phyloP scores from a whole-genome alignment of 164 flowering plant genomes.

The Kalanchoe fedtschenkoi region DNA sequence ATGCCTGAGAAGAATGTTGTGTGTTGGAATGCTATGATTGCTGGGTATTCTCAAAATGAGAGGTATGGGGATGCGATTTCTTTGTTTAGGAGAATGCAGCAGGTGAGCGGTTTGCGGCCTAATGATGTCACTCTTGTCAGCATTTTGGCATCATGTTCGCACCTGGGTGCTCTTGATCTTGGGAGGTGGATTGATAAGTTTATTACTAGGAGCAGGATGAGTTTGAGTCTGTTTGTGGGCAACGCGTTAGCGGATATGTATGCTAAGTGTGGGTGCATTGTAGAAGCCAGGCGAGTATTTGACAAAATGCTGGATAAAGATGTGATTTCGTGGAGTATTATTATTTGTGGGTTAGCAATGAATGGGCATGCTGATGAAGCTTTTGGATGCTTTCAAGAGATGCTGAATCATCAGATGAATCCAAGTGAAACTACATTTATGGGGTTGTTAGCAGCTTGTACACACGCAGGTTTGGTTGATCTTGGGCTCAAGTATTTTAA shows the following conservation, averaged over 20 bases:
- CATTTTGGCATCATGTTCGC: conserved; percentile 34
- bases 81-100: conserved; percentile 26
- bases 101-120: conserved; percentile 16
- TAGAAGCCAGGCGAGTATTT: conserved; percentile 17
- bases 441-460: conserved; percentile 32
- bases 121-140: conserved; percentile 27
- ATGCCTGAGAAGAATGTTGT: conserved; percentile 20
- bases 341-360: conserved; percentile 27
- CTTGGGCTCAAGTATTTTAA: conserved; percentile 23
- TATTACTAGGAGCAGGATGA: conserved; percentile 7
- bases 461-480: conserved; percentile 27
- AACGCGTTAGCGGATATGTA: conserved; percentile 29
- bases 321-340: conserved; percentile 29
- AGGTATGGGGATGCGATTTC: conserved; percentile 22
- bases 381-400: conserved; percentile 18
- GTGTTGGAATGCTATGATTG: conserved; percentile 33
- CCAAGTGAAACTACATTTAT: conserved; percentile 31
- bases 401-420: conserved; percentile 15
- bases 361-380: conserved; percentile 24
- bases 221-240: conserved; percentile 24
- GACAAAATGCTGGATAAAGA: conserved; percentile 28
- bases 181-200: conserved; percentile 10
- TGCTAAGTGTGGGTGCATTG: conserved; percentile 11
- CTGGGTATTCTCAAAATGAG: conserved; percentile 31
- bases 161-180: conserved; percentile 21